phyloP scores from a whole-genome alignment of 2,329 filamentous ascomycete genomes.

The Fusarium subglutinans region DNA sequence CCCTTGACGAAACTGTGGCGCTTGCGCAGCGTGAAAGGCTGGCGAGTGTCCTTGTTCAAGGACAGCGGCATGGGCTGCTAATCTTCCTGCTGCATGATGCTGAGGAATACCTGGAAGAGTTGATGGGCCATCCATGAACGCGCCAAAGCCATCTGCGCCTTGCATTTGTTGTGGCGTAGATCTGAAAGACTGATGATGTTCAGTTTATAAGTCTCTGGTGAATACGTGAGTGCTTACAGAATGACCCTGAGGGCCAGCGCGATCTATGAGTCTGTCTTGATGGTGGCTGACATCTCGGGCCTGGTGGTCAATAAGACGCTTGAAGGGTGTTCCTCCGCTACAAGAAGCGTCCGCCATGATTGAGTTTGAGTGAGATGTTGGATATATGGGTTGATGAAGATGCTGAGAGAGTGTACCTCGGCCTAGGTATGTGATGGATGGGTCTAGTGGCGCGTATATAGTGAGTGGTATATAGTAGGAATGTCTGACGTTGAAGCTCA shows the following conservation, averaged over 20 bases:
- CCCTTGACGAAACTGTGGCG: constrained; percentile 37
- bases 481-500: not conserved
- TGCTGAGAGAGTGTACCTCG: constrained; percentile 24
- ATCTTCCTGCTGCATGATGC: constrained; percentile 48
- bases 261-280: constrained; percentile 51
- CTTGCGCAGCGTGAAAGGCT: constrained; percentile 33
- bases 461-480: not conserved
- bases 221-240: constrained; percentile 41
- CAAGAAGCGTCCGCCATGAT: constrained; percentile 55
- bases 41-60: constrained; percentile 42
- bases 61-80: constrained; percentile 49
- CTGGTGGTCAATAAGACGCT: constrained; percentile 55
- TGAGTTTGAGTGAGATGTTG: not conserved
- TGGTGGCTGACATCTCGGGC: constrained; percentile 53
- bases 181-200: constrained; percentile 46
- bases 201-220: not conserved
- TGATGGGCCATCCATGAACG: constrained; percentile 48
- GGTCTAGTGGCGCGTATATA: not conserved
- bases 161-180: constrained; percentile 44
- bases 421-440: constrained; percentile 21
- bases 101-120: constrained; percentile 44
- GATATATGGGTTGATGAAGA: not conserved
- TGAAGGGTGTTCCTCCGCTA: constrained; percentile 55
- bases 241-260: constrained; percentile 40
- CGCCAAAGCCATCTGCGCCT: constrained; percentile 46